Evolutionary conservation across 2,329 filamentous ascomycete species (phyloP).

Genomic region (Rutstroemia sp.): DNA sequence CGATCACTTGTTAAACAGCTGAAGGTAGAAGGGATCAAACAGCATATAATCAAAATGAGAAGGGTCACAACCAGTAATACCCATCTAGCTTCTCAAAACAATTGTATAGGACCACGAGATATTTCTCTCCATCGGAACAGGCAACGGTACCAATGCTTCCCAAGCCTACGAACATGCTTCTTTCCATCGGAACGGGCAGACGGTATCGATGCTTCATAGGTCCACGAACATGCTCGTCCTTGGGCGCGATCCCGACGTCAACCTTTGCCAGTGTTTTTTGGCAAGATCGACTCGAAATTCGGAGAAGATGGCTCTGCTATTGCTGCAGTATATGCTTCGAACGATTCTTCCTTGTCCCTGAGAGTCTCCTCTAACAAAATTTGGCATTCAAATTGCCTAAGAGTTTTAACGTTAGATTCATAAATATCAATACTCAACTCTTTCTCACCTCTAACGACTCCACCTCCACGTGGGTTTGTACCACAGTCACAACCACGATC

Average conservation of each 20-base stretch:
- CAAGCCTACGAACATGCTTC: no score
- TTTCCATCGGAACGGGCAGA: no score
- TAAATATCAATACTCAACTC: neutral
- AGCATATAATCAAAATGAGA: no score
- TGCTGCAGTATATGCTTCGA: neutral
- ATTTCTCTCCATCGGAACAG: neutral
- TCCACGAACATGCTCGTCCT: neutral
- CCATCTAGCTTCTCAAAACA: no score
- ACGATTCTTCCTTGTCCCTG: constrained; percentile 3
- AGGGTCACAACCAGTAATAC: no score
- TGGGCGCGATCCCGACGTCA: constrained; percentile 4
- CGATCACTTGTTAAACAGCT: no score
- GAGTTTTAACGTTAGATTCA: no score
- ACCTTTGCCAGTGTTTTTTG: constrained; percentile 1
- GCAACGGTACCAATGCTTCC: neutral
- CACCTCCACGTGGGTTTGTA: neutral
- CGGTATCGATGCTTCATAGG: no score
- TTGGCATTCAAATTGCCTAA: constrained; percentile 2
- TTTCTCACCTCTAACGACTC: neutral
- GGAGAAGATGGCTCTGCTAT: constrained; percentile 4
- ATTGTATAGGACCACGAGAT: no score
- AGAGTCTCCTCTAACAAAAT: constrained; percentile 25
- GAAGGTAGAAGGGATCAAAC: no score
- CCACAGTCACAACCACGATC: neutral
- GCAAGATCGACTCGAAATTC: constrained; percentile 5